Evolutionary conservation across 2,329 filamentous ascomycete genomes (phyloP), one percentile per base, ranked within the genome.

Genomic region (Pseudogymnoascus sp.): DNA sequence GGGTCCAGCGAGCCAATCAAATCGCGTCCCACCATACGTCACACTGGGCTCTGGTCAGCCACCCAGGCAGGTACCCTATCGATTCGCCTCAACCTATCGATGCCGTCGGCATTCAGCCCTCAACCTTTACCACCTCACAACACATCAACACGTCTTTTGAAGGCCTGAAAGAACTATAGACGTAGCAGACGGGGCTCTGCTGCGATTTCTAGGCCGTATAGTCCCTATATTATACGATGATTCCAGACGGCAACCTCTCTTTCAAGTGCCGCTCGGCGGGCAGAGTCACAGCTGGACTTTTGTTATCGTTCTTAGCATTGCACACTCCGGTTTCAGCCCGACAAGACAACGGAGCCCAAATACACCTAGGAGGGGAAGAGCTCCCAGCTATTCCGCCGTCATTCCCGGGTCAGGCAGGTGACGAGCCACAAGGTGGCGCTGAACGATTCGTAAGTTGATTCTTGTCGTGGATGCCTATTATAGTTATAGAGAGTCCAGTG

Each of bases 261-360:
- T 42, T 59, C 21, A 68, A 66, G 63, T 85, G 82, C 77, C 76
- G 74, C 68, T 89, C 87, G 70, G 78, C 83, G 63, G 81, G 81
- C 75, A 83, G 82, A 77, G 82, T 88, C 68, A 87, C 87, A 12
- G 82, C 85, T 62, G 79, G 80, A 47, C 74, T 88, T 59, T 76
- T 91, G 65, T 76, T 91, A 66, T 87, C 86, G 23, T 86, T 90
- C 75, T 81, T 91, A 62, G 85, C 86, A 68, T 75, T 86, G 70
- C 79, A 82, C 18, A 77, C 76, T 64, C 75, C 79, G 18, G 47
- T 31, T 11, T 4, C 26, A 16, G 47, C 47, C 47, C 47, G 26
- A 31, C 47, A 54, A 31, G 47, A 31, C 26, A 31, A 31, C 26
- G 47, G 26, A 31, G 47, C 47, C 47, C 47, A 54, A 31, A 54